phyloP scores from a whole-genome alignment of 2,329 filamentous ascomycete genomes.

The Fusarium phyllophilum region DNA sequence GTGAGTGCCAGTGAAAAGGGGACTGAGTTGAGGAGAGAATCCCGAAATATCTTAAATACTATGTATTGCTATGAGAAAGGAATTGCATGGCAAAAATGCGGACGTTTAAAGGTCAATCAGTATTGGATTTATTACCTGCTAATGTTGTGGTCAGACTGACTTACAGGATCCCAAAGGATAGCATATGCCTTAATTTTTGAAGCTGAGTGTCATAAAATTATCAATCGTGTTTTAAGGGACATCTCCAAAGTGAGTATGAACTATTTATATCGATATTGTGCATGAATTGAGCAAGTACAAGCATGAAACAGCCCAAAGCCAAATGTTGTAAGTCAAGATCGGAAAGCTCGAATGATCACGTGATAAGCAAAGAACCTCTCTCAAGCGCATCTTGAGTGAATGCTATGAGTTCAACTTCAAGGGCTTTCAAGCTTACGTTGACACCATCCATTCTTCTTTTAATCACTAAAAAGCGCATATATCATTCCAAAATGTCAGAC shows the following conservation, averaged over 20 bases:
- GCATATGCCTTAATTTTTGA: not conserved
- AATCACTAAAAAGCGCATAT: not conserved
- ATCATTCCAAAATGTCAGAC: constrained; percentile 73
- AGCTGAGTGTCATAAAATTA: not conserved
- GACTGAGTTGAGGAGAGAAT: not conserved
- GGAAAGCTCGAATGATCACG: constrained; percentile 19
- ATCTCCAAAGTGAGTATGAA: not conserved
- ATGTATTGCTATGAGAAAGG: not conserved
- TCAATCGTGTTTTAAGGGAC: too few relatives aligned
- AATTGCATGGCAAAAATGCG: not conserved
- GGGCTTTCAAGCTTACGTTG: constrained; percentile 4
- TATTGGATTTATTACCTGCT: not conserved
- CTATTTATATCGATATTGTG: not conserved
- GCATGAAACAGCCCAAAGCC: not conserved
- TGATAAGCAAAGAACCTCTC: constrained; percentile 29
- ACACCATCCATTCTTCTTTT: not conserved
- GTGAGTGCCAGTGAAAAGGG: not conserved
- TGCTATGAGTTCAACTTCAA: constrained; percentile 17
- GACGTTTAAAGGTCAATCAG: not conserved
- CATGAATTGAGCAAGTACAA: too few relatives aligned
- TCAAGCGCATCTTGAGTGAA: constrained; percentile 7
- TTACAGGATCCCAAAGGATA: not conserved
- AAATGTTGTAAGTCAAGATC: constrained; percentile 7
- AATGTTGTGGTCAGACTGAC: not conserved
- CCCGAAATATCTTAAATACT: not conserved